Evolutionary conservation across 768 basidiomycete species (phyloP).

Genomic region (Phlebiopsis flavidoalba): DNA sequence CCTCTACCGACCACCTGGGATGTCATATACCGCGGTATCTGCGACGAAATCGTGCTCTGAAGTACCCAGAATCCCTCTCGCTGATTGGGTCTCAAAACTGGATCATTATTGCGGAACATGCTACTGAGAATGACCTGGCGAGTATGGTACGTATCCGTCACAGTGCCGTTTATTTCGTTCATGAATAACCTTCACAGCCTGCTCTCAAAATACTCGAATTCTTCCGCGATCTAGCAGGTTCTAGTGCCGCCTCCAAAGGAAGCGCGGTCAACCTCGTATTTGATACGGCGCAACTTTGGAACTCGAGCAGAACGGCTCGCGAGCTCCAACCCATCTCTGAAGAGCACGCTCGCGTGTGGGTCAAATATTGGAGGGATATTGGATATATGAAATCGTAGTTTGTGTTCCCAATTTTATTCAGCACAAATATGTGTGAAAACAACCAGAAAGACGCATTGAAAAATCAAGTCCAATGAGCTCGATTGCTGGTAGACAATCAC

Average conservation of each 20-base stretch:
- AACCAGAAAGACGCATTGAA: neutral
- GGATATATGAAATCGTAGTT: neutral
- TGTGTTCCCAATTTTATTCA: neutral
- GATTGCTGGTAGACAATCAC: too few relatives aligned
- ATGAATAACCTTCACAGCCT: neutral
- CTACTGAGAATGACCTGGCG: neutral
- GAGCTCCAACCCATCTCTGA: neutral
- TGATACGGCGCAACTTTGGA: neutral
- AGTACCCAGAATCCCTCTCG: neutral
- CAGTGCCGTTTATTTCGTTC: neutral
- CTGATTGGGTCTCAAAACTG: slow-evolving; percentile 5
- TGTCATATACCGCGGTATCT: neutral
- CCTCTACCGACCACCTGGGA: slow-evolving; percentile 14
- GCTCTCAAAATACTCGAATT: slow-evolving; percentile 12
- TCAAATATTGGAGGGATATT: slow-evolving; percentile 5
- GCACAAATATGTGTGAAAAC: neutral
- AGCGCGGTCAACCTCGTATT: neutral
- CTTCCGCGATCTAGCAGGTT: neutral
- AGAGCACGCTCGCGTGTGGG: slow-evolving; percentile 5
- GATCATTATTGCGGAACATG: neutral
- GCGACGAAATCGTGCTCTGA: neutral
- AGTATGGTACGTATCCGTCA: neutral
- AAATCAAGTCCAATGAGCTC: neutral
- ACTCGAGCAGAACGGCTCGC: neutral
- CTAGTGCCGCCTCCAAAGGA: too few relatives aligned